Percentiles rank a stretch among this genome's conserved stretches.
phyloP scores from a whole-genome alignment of 2,329 filamentous ascomycete species.

The Aschersonia sp. region DNA sequence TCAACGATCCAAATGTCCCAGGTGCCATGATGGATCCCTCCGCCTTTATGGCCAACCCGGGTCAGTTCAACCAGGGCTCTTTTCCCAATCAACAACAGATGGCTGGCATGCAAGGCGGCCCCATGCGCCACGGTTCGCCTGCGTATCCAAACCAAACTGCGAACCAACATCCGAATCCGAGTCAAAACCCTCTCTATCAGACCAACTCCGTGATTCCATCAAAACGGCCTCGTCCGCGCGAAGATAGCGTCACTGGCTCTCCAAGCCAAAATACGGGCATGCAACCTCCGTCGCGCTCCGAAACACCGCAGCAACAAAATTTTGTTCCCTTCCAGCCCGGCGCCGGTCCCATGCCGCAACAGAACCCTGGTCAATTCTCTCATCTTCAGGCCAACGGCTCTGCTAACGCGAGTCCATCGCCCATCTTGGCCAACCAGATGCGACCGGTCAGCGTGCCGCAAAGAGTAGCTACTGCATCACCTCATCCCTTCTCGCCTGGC shows the following conservation, averaged over 20 bases:
- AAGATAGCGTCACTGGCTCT: slow-evolving; percentile 75
- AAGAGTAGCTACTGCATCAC: slow-evolving; percentile 80
- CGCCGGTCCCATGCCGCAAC: slow-evolving; percentile 44
- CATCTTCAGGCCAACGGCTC: slow-evolving; percentile 74
- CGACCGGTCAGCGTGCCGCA: slow-evolving; percentile 58
- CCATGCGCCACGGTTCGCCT: slow-evolving; percentile 69
- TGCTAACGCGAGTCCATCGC: slow-evolving; percentile 77
- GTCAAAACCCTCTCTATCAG: slow-evolving; percentile 49
- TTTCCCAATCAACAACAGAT: slow-evolving; percentile 41
- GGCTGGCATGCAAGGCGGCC: slow-evolving; percentile 63
- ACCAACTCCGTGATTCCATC: slow-evolving; percentile 79
- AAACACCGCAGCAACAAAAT: slow-evolving; percentile 71
- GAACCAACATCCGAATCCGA: slow-evolving; percentile 5
- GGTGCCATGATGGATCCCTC: slow-evolving; percentile 51
- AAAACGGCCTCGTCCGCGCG: slow-evolving; percentile 68
- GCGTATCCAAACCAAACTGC: slow-evolving; percentile 45
- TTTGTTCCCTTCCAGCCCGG: slow-evolving; percentile 58
- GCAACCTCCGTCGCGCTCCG: slow-evolving; percentile 72
- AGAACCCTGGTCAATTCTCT: slow-evolving; percentile 56
- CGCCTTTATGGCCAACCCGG: slow-evolving; percentile 44
- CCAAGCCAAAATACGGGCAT: slow-evolving; percentile 63
- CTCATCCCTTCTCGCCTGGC: slow-evolving; percentile 75
- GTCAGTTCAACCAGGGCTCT: slow-evolving; percentile 46
- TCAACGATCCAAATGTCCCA: slow-evolving; percentile 44
- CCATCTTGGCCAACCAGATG: slow-evolving; percentile 75